Percentiles rank a stretch among this genome's conserved stretches.
phyloP scores from a whole-genome alignment of 164 flowering plant genomes.

The Warburgia ugandensis region DNA sequence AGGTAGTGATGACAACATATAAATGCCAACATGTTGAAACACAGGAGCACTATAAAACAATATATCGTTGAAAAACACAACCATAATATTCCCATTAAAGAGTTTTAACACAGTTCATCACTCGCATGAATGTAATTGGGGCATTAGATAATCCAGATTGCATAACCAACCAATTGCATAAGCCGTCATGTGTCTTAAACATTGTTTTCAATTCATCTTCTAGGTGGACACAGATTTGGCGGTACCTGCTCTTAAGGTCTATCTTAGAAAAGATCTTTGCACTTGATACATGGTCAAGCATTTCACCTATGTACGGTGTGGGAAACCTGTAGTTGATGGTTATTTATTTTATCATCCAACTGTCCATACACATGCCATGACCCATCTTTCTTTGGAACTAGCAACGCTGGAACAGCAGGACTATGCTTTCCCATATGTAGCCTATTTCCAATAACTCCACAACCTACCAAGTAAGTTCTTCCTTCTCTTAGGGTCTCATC shows the following conservation, averaged over 20 bases:
- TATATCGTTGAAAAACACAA: background rate
- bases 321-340: background rate
- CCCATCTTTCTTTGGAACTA: constrained; percentile 4
- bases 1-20: too few relatives aligned
- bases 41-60: background rate
- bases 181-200: background rate
- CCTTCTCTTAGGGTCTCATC: background rate
- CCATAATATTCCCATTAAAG: background rate
- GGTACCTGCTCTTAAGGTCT: background rate
- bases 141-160: constrained; percentile 1
- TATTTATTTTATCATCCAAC: background rate
- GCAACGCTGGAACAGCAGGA: background rate
- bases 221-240: background rate
- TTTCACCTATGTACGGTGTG: background rate
- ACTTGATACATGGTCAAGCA: background rate
- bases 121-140: background rate
- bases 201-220: constrained; percentile 2
- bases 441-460: background rate
- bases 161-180: constrained; percentile 5
- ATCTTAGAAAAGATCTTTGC: background rate
- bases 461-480: background rate
- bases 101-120: constrained; percentile 1
- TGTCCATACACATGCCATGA: constrained; percentile 1
- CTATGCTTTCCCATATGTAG: background rate
- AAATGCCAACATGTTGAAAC: too few relatives aligned